Percentiles rank a stretch among this genome's conserved stretches.
Conservation (phyloP, 805 yeast species). For the Alloascoidea hylecoeti region DNA sequence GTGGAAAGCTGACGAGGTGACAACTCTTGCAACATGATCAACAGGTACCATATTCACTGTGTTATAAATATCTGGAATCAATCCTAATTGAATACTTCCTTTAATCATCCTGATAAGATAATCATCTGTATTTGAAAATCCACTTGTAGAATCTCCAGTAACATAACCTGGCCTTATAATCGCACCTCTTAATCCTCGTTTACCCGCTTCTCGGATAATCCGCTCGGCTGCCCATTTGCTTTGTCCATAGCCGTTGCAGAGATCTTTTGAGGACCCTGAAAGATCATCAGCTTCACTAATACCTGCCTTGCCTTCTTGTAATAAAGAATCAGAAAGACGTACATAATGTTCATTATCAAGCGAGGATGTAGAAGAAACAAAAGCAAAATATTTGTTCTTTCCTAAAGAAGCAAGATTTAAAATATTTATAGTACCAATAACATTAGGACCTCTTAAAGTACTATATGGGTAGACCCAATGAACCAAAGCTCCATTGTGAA, state of each 20-base stretch:
- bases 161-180: slow-evolving; percentile 94
- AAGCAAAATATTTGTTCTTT: slow-evolving; percentile 73
- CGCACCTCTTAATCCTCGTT: slow-evolving; percentile 74
- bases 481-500: slow-evolving; percentile 96
- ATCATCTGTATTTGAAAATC: slow-evolving; percentile 93
- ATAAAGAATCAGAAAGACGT: slow-evolving; percentile 56
- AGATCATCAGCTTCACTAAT: slow-evolving; percentile 75
- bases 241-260: slow-evolving; percentile 94
- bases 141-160: slow-evolving; percentile 72
- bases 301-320: slow-evolving; percentile 54
- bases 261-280: slow-evolving; percentile 66
- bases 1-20: slow-evolving; percentile 67
- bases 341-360: slow-evolving; percentile 77
- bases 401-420: slow-evolving; percentile 66
- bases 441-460: slow-evolving; percentile 86
- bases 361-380: slow-evolving; percentile 93
- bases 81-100: slow-evolving; percentile 83
- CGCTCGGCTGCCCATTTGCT: slow-evolving; percentile 96
- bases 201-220: slow-evolving; percentile 77
- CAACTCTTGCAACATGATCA: slow-evolving; percentile 92
- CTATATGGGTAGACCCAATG: slow-evolving; percentile 98
- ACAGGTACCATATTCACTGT: slow-evolving; percentile 95
- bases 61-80: slow-evolving; percentile 75
- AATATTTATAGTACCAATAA: slow-evolving; percentile 73
- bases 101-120: slow-evolving; percentile 88